Conservation (phyloP, 345 rosid genomes). For the Salix koriyanagi region DNA sequence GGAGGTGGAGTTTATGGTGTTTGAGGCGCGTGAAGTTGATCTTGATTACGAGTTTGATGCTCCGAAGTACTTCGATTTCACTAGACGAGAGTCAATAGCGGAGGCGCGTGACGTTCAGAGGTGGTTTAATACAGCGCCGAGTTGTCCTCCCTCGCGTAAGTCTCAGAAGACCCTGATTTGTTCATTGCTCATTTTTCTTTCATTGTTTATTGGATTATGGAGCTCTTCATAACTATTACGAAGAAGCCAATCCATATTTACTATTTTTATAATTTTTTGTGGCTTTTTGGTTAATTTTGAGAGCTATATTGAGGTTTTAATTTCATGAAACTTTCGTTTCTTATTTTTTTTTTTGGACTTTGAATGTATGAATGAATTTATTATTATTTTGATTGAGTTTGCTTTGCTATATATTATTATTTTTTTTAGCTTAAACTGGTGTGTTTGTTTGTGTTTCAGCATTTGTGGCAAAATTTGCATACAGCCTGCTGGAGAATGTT, state of each 20-base stretch:
- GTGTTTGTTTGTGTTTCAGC: slow-evolving; percentile 29
- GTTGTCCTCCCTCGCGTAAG: slow-evolving; percentile 91
- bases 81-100: slow-evolving; percentile 47
- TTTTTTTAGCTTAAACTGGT: background rate
- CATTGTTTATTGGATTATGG: background rate
- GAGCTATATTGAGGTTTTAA: too few species aligned
- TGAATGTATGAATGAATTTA: too few species aligned
- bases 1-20: slow-evolving; percentile 53
- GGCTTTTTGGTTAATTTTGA: too few species aligned
- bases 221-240: background rate
- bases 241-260: too few species aligned
- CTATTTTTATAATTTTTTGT: background rate
- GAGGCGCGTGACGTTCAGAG: slow-evolving; percentile 65
- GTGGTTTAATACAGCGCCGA: slow-evolving; percentile 76
- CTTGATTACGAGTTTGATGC: slow-evolving; percentile 91
- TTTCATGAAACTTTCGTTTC: too few species aligned
- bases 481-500: slow-evolving; percentile 27
- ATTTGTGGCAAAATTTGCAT: slow-evolving; percentile 47
- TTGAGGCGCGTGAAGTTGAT: slow-evolving; percentile 75
- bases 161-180: slow-evolving; percentile 1
- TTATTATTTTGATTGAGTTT: too few species aligned
- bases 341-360: too few species aligned
- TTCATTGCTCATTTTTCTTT: background rate
- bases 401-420: too few species aligned
- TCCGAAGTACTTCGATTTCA: slow-evolving; percentile 67